Base-by-base conservation (phyloP, 2,329 filamentous ascomycete species). In the Aspergillus awamori region DNA sequence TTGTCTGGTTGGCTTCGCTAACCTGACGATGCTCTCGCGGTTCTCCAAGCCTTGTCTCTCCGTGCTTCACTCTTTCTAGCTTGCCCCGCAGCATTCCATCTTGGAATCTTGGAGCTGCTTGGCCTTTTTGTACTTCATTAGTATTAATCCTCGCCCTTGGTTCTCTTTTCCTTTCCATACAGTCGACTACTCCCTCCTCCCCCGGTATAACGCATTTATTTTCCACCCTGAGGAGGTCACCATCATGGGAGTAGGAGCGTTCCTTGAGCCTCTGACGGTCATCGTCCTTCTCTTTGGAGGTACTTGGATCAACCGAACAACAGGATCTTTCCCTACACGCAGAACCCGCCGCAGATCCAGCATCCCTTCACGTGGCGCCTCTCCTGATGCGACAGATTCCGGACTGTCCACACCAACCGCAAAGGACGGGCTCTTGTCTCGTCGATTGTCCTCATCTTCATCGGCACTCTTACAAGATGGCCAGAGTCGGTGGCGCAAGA, bases 211-310 rank as follows among this genome's bases (percentile, higher is more conserved):
- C 22, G 47, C 28, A 28, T 41, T 15, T 17, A n/a, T 15, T 38
- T 49, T 57, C 22, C 26, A 43, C n/a, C 28, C 33, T 17, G 39
- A 47, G 47, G n/a, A 20, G 26, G 22, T 53, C 62, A 45, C 20
- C 41, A 65, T 22, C 61, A 86, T 86, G 83, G 85, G 84, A 38
- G 77, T 79, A 48, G 85, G 86, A 47, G 83, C 83, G 15, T 78
- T 87, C 62, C 75, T 87, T 58, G 87, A 89, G 67, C 87, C 86
- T n/a, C 75, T 87, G 13, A 80, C 87, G 2, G 86, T 89, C 33
- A 76, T 88, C 56, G 78, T 81, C 22, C 78, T 89, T 24, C 80
- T 89, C 13, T 82, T 86, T 60, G 83, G 84, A 59, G 86, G 87
- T 26, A 87, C 86, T 15, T 85, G 84, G 79, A 80, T 89, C 66